These are phyloP conservation scores for Phytophthora parvispora DNA, from an alignment of 352 stramenopile species.

Conservation along the genomic window DNA sequence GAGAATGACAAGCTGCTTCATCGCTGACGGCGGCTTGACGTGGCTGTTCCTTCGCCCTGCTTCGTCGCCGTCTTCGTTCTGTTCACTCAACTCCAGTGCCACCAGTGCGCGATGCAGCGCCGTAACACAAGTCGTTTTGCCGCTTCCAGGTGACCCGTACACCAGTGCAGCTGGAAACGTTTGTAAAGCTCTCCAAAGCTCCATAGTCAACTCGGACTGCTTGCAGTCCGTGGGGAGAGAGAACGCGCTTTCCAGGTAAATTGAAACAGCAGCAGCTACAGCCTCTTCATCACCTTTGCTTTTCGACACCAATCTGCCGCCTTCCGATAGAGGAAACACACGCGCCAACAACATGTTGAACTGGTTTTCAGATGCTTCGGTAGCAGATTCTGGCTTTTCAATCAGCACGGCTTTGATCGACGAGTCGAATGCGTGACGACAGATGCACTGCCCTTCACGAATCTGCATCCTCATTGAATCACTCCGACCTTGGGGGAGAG, in stretches of 20 bases:
- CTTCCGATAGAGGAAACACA: slow-evolving; percentile 39
- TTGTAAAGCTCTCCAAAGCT: slow-evolving; percentile 50
- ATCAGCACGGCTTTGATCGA: not conserved
- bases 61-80: slow-evolving; percentile 29
- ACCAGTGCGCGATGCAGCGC: slow-evolving; percentile 57
- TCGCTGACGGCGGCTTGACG: not conserved
- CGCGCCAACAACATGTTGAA: slow-evolving; percentile 11
- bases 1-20: slow-evolving; percentile 41
- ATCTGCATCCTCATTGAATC: not conserved
- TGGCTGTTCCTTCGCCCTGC: not conserved
- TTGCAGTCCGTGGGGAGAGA: slow-evolving; percentile 16
- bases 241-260: slow-evolving; percentile 46
- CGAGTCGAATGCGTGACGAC: slow-evolving; percentile 23
- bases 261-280: slow-evolving; percentile 52
- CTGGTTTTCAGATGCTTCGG: not conserved
- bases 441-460: slow-evolving; percentile 24
- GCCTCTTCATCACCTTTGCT: slow-evolving; percentile 40
- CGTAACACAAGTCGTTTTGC: slow-evolving; percentile 64
- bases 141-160: slow-evolving; percentile 43
- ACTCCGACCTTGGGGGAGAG: not conserved
- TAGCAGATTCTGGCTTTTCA: not conserved
- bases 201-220: slow-evolving; percentile 43
- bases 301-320: slow-evolving; percentile 35
- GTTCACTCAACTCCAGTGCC: slow-evolving; percentile 48
- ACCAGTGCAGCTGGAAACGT: slow-evolving; percentile 42